Conservation (phyloP, 768 basidiomycete species). For the Sarcomyxa edulis region DNA sequence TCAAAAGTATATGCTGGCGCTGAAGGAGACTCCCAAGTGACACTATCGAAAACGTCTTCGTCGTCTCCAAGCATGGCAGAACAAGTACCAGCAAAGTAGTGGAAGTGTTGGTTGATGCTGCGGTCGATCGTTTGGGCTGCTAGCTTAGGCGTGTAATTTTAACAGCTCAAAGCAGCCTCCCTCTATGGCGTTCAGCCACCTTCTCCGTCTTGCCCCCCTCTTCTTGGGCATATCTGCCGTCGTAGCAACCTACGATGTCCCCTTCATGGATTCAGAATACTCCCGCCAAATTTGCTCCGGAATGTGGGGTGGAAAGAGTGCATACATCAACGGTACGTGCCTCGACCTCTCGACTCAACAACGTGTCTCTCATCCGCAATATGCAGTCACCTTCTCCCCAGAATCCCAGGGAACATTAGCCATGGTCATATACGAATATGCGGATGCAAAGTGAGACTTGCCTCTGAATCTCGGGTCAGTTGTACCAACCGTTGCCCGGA, state of each 20-base stretch:
- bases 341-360: background rate
- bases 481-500: too few relatives aligned
- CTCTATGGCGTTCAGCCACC: constrained; percentile 1
- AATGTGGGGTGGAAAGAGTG: constrained; percentile 80
- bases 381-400: constrained; percentile 69
- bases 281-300: constrained; percentile 91
- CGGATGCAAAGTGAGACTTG: constrained; percentile 78
- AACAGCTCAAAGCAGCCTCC: too few relatives aligned
- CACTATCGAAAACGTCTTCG: constrained; percentile 88
- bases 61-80: constrained; percentile 80
- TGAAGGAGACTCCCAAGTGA: constrained; percentile 82
- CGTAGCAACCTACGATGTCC: constrained; percentile 20
- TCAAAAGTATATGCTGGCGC: constrained; percentile 37
- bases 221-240: constrained; percentile 28
- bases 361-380: constrained; percentile 8
- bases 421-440: constrained; percentile 96
- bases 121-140: too few relatives aligned
- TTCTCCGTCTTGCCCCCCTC: constrained; percentile 12
- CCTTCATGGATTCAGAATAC: constrained; percentile 71
- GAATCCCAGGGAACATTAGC: constrained; percentile 83
- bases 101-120: too few relatives aligned
- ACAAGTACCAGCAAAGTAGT: too few relatives aligned
- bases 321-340: constrained; percentile 74
- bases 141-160: too few relatives aligned
- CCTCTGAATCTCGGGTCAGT: too few relatives aligned